Evolutionary conservation across 1,284 basidiomycete species (phyloP).

Genomic region (Tremellales sp.): DNA sequence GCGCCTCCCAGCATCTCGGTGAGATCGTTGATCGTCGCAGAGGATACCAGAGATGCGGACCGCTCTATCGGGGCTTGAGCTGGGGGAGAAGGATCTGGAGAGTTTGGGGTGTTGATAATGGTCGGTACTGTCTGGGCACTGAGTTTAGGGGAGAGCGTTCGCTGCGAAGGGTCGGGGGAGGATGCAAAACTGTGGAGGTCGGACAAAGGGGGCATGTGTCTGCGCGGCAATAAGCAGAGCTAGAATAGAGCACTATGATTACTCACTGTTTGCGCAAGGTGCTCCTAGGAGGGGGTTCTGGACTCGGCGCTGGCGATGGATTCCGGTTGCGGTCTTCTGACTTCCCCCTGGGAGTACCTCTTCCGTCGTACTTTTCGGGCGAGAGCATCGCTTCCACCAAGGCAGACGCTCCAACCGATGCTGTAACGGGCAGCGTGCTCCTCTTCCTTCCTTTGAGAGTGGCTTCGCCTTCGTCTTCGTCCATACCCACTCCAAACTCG

Average conservation of each 20-base stretch:
- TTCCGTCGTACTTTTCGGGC: slow-evolving; percentile 6
- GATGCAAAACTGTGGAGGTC: neutral
- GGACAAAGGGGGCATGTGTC: neutral
- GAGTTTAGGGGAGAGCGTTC: slow-evolving; percentile 3
- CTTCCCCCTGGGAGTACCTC: neutral
- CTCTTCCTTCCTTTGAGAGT: slow-evolving; percentile 21
- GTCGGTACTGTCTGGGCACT: slow-evolving; percentile 19
- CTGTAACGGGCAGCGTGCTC: slow-evolving; percentile 21
- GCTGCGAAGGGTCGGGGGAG: neutral
- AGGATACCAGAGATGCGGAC: slow-evolving; percentile 8
- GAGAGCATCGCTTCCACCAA: slow-evolving; percentile 12
- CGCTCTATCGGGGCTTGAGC: slow-evolving; percentile 31
- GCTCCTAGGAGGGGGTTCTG: slow-evolving; percentile 43
- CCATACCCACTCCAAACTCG: slow-evolving; percentile 20
- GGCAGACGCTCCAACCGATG: slow-evolving; percentile 5
- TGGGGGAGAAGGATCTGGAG: slow-evolving; percentile 12
- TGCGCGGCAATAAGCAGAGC: neutral
- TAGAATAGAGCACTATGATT: no score
- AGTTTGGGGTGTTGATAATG: slow-evolving; percentile 32
- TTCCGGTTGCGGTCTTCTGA: slow-evolving; percentile 7
- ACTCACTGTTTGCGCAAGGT: slow-evolving; percentile 35
- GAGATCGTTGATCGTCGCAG: slow-evolving; percentile 41
- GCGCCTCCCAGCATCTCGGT: slow-evolving; percentile 46
- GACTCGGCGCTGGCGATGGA: slow-evolving; percentile 24
- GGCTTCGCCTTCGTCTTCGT: slow-evolving; percentile 14